Conservation (phyloP, 352 stramenopile genomes). For the Pythium rhizo-oryzae region DNA sequence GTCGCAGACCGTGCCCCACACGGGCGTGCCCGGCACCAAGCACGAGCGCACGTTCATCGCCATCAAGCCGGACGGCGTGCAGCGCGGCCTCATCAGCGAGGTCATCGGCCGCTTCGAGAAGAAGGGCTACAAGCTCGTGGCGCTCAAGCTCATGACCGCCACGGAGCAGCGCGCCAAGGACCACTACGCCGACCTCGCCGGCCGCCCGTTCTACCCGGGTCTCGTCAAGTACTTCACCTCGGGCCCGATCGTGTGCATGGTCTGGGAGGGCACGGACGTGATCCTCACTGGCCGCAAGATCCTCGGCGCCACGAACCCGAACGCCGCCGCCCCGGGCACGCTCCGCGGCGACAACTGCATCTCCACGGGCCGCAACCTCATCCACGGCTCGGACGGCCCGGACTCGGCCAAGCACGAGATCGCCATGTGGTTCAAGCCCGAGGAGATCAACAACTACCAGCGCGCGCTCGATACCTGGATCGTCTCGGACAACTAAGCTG, state of each 20-base stretch:
- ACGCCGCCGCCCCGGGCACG: conserved; percentile 92
- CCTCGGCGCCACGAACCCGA: conserved; percentile 94
- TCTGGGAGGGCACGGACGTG: conserved; percentile 93
- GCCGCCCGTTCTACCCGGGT: conserved; percentile 92
- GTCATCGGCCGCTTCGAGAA: conserved; percentile 96
- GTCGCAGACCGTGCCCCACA: conserved; percentile 45
- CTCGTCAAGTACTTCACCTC: conserved; percentile 93
- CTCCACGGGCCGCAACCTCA: conserved; percentile 91
- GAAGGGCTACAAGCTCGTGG: conserved; percentile 96
- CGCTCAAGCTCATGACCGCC: conserved; percentile 94
- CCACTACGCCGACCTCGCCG: conserved; percentile 94
- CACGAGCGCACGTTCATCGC: conserved; percentile 96
- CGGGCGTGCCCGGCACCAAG: conserved; percentile 89
- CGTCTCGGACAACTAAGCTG: conserved; percentile 85
- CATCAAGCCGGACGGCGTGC: conserved; percentile 95
- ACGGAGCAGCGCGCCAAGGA: conserved; percentile 88
- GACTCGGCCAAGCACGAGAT: conserved; percentile 94
- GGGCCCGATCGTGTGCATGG: conserved; percentile 96
- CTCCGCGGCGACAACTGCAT: conserved; percentile 96
- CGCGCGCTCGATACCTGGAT: conserved; percentile 88
- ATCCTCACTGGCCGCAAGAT: conserved; percentile 96
- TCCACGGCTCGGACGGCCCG: conserved; percentile 92
- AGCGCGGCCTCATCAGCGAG: conserved; percentile 93
- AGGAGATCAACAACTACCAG: conserved; percentile 92
- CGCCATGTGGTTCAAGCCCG: conserved; percentile 92